Evolutionary conservation across 73 alveolate species (phyloP), one percentile per base, ranked within the genome.

Genomic region (Paramecium pentaurelia): DNA sequence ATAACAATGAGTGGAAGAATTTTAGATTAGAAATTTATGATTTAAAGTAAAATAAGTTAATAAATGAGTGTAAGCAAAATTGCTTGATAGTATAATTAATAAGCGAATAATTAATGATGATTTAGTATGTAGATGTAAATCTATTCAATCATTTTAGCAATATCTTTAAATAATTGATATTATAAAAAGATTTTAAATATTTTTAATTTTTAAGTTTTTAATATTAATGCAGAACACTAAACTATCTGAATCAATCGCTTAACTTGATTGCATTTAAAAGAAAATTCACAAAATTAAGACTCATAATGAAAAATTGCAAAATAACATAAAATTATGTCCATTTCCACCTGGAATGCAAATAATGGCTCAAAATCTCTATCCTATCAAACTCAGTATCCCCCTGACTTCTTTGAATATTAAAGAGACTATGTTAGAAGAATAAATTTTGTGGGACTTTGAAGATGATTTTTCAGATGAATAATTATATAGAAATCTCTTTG

Each of bases 241-340:
- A 64, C 84, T 64, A 64, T 28, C 84, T 3, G 84, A 64, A 28
- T 34, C 84, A 64, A 64, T 64, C 64, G n/a, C 87, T 14, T 44
- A 38, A 45, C 91, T 80, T 49, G 75, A 80, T 25, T 42, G 77
- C 36, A 80, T 80, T 80, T n/a, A 80, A 80, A 80, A 80, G 91
- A 80, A 80, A 80, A 80, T 80, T 80, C 91, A 80, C 77, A 80
- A 80, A 80, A 42, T 80, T 80, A 80, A 80, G 91, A 22, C 91
- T n/a, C 49, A 44, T 27, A 38, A 40, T 20, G 91, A 80, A 42
- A 80, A 80, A 80, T 80, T 45, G 58, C 51, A 80, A 80, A 34
- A 80, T 47, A 45, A 42, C 77, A 80, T 80, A 8, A 80, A 80
- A 80, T 20, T 80, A 25, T 80, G 91, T 36, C 91, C 91, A 80